Conservation (phyloP, 2,329 filamentous ascomycete species). For the Tolypocladium sp. region DNA sequence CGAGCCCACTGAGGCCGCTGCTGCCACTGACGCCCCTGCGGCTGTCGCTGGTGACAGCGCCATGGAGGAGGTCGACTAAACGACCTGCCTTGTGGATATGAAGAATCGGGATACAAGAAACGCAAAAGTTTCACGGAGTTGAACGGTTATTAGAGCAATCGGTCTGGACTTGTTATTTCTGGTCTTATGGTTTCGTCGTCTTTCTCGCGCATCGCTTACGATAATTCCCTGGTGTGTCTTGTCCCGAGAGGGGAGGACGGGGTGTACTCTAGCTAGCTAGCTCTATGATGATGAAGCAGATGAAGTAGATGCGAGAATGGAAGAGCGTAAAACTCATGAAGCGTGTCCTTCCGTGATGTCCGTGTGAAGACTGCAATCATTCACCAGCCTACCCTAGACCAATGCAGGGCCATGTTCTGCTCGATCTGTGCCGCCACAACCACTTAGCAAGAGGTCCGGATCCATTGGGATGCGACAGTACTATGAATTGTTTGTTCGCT, state of each 20-base stretch:
- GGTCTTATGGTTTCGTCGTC: constrained; percentile 12
- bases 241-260: constrained; percentile 11
- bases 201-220: constrained; percentile 18
- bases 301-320: constrained; percentile 27
- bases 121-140: constrained; percentile 34
- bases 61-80: constrained; percentile 99
- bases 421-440: no score
- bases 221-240: constrained; percentile 22
- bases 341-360: neutral
- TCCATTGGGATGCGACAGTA: neutral
- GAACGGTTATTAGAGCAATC: constrained; percentile 24
- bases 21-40: constrained; percentile 48
- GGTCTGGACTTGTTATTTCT: constrained; percentile 24
- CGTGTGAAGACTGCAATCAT: neutral
- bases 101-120: constrained; percentile 25
- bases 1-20: constrained; percentile 46
- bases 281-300: constrained; percentile 30
- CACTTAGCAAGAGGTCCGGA: no score
- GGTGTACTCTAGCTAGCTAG: constrained; percentile 32
- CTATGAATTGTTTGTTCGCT: neutral
- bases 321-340: neutral
- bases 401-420: no score
- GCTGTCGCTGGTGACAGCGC: constrained; percentile 73
- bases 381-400: neutral
- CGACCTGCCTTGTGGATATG: constrained; percentile 8